phyloP scores from a whole-genome alignment of 2,329 filamentous ascomycete genomes.

The Cladosporium sp. region DNA sequence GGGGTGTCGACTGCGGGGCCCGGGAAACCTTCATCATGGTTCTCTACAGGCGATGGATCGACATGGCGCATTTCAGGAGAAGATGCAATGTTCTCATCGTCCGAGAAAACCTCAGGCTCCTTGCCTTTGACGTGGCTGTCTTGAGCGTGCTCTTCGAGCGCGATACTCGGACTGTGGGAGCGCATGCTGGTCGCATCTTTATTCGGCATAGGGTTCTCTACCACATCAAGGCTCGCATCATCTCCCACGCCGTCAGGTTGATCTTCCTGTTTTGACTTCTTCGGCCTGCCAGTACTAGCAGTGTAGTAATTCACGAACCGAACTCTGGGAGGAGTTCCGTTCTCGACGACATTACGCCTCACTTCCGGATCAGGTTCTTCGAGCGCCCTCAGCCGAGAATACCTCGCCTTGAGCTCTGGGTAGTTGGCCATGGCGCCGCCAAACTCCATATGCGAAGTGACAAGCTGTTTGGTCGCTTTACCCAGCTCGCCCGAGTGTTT shows the following conservation, averaged over 20 bases:
- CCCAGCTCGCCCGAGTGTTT: conserved; percentile 74
- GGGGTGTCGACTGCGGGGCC: not conserved
- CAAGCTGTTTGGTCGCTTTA: conserved; percentile 65
- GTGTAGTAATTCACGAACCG: conserved; percentile 91
- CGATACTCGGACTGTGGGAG: conserved; percentile 39
- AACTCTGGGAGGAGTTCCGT: conserved; percentile 47
- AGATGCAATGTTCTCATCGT: not conserved
- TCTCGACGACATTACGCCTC: conserved; percentile 30
- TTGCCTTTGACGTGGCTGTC: conserved; percentile 32
- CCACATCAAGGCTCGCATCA: not conserved
- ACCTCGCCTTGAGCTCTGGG: conserved; percentile 62
- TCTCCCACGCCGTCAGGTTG: conserved; percentile 7
- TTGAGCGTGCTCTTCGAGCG: conserved; percentile 41
- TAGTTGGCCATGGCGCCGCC: conserved; percentile 77
- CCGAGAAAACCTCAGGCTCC: conserved; percentile 26
- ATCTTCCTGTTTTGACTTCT: conserved; percentile 40
- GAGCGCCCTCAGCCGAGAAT: conserved; percentile 62
- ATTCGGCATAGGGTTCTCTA: not conserved
- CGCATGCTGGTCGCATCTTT: not conserved
- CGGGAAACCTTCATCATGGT: not conserved
- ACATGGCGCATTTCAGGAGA: conserved; percentile 9
- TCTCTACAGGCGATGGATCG: not conserved
- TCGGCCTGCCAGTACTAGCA: conserved; percentile 68
- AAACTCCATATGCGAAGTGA: conserved; percentile 79
- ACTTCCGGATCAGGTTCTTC: conserved; percentile 61